These are phyloP conservation scores for Hordeum pubiflorum DNA, from an alignment of 202 grass and related monocot genomes.

Conservation along the genomic window DNA sequence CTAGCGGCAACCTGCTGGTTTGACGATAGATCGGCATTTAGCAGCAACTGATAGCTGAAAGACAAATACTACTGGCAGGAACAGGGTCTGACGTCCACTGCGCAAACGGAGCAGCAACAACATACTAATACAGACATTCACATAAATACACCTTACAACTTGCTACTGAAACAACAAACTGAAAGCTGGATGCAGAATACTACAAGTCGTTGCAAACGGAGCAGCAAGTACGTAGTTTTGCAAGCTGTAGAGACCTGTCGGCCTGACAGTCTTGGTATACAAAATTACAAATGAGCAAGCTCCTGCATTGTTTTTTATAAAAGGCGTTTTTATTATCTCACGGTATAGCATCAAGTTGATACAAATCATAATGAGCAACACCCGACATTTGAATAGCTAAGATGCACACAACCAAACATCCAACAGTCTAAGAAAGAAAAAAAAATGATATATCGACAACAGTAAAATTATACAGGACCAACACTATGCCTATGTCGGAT, in stretches of 20 bases:
- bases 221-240: not conserved
- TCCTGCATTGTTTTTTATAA: too few relatives aligned
- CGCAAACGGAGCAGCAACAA: not conserved
- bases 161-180: not conserved
- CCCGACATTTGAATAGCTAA: too few relatives aligned
- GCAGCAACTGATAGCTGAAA: not conserved
- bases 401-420: too few relatives aligned
- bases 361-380: too few relatives aligned
- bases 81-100: not conserved
- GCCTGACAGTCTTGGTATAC: too few relatives aligned
- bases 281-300: too few relatives aligned
- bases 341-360: too few relatives aligned
- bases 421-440: too few relatives aligned
- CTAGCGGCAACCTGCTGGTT: not conserved
- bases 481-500: too few relatives aligned
- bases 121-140: not conserved
- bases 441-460: too few relatives aligned
- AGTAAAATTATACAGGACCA: too few relatives aligned
- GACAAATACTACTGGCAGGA: not conserved
- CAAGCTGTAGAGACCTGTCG: not conserved
- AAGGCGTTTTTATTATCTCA: too few relatives aligned
- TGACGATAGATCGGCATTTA: slow-evolving; percentile 4
- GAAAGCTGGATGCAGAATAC: not conserved
- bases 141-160: slow-evolving; percentile 8
- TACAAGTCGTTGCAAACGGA: not conserved